A percentile compares a stretch with the other conserved stretches of the same genome.
Conservation (phyloP, 2,329 filamentous ascomycete species). For the Atkinsonella hypoxylon region DNA sequence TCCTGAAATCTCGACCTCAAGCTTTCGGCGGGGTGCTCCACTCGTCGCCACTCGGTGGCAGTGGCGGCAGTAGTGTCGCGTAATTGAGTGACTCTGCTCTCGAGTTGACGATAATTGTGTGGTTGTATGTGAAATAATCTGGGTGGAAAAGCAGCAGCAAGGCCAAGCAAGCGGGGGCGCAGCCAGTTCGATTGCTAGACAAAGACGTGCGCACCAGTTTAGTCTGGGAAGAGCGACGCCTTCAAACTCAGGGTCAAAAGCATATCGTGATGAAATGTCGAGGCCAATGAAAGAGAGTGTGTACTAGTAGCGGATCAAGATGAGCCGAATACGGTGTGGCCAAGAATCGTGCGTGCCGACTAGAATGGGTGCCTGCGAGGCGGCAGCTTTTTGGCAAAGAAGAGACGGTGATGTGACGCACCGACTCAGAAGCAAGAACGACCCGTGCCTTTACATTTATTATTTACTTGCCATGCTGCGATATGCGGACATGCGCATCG, state of each 20-base stretch:
- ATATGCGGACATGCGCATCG: too few relatives aligned
- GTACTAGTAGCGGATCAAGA: not conserved
- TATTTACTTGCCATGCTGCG: too few relatives aligned
- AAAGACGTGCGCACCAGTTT: not conserved
- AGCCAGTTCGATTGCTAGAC: not conserved
- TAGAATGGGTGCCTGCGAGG: not conserved
- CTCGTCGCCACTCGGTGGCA: not conserved
- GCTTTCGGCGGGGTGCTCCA: not conserved
- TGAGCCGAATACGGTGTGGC: not conserved
- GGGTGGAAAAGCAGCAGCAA: too few relatives aligned
- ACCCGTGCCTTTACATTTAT: too few relatives aligned
- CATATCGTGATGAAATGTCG: not conserved
- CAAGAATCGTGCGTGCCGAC: not conserved
- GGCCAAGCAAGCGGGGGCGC: not conserved
- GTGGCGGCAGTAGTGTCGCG: not conserved
- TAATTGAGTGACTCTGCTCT: not conserved
- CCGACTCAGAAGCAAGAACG: too few relatives aligned
- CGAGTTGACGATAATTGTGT: not conserved
- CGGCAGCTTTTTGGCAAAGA: too few relatives aligned
- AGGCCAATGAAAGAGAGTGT: not conserved
- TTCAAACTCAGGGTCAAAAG: not conserved
- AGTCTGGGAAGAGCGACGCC: not conserved
- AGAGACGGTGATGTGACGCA: too few relatives aligned
- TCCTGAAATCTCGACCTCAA: not conserved
- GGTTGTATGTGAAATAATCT: too few relatives aligned